Percentiles rank a stretch among this genome's conserved stretches.
Conservation (phyloP, 352 stramenopile species). For the Globisporangium spiculum region DNA sequence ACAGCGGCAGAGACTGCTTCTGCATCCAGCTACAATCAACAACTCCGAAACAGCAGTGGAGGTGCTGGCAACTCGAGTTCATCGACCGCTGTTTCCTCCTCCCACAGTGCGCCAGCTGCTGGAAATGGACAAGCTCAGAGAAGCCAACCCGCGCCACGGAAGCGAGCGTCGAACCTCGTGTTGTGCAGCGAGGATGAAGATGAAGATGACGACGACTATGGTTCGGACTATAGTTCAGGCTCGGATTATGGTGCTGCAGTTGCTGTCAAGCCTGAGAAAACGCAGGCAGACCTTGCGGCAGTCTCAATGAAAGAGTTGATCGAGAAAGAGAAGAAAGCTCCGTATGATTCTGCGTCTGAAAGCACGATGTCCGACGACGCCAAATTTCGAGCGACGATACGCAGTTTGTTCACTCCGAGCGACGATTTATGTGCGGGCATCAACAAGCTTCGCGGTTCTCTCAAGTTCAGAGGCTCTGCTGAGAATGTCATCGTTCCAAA, state of each 20-base stretch:
- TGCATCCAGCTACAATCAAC: neutral
- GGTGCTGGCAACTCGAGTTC: neutral
- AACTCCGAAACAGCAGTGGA: neutral
- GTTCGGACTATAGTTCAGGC: conserved; percentile 27
- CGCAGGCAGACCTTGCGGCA: neutral
- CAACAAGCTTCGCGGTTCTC: conserved; percentile 38
- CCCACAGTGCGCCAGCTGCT: neutral
- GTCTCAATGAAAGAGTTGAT: conserved; percentile 16
- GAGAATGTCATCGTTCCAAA: conserved; percentile 57
- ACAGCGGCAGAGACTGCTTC: neutral
- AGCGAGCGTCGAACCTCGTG: conserved; percentile 37
- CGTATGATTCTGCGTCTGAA: conserved; percentile 57
- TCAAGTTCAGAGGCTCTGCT: conserved; percentile 58
- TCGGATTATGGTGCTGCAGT: conserved; percentile 34
- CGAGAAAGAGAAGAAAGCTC: conserved; percentile 30
- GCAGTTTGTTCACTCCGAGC: conserved; percentile 67
- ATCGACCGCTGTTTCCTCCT: neutral
- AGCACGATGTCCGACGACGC: conserved; percentile 38
- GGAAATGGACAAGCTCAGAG: conserved; percentile 3
- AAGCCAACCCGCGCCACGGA: neutral
- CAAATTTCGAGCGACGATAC: conserved; percentile 62
- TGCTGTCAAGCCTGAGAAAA: conserved; percentile 24
- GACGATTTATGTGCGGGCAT: conserved; percentile 68
- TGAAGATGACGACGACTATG: conserved; percentile 56
- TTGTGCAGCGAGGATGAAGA: conserved; percentile 64